Percentiles rank a stretch among this genome's conserved stretches.
These are phyloP conservation scores for Glycine soja DNA, from an alignment of 306 rosid genomes.

Conservation along the genomic window DNA sequence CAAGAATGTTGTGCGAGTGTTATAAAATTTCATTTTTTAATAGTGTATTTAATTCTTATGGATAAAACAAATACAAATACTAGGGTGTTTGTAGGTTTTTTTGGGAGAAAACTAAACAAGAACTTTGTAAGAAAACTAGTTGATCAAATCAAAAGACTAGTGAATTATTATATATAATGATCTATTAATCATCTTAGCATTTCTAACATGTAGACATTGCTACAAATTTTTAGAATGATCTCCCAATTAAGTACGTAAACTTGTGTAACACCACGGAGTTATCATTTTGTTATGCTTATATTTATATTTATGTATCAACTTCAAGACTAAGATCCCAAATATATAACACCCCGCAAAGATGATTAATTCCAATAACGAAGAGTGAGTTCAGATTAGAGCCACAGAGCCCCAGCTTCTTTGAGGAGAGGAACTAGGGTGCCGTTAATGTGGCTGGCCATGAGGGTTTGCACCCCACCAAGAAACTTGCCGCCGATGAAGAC, in stretches of 20 bases:
- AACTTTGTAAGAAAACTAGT: background rate
- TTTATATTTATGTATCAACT: background rate
- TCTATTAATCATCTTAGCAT: background rate
- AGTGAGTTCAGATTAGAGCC: constrained; percentile 54
- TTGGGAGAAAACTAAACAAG: background rate
- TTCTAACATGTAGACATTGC: background rate
- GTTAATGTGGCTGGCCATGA: constrained; percentile 82
- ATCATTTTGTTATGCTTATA: too few species aligned
- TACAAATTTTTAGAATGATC: background rate
- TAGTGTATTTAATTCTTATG: too few species aligned
- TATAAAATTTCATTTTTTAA: too few species aligned
- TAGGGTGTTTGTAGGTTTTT: too few species aligned
- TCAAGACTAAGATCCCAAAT: background rate
- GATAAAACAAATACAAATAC: too few species aligned
- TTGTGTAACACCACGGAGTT: background rate
- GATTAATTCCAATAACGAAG: background rate
- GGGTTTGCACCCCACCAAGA: constrained; percentile 76
- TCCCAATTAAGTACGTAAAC: background rate
- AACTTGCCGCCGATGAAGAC: constrained; percentile 79
- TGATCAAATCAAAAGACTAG: background rate
- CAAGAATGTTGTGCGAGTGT: too few species aligned
- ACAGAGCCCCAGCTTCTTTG: constrained; percentile 82
- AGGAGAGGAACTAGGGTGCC: constrained; percentile 82
- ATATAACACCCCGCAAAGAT: too few species aligned
- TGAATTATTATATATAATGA: background rate